Conservation (phyloP, 306 rosid genomes). For the Fragaria nilgerrensis region DNA sequence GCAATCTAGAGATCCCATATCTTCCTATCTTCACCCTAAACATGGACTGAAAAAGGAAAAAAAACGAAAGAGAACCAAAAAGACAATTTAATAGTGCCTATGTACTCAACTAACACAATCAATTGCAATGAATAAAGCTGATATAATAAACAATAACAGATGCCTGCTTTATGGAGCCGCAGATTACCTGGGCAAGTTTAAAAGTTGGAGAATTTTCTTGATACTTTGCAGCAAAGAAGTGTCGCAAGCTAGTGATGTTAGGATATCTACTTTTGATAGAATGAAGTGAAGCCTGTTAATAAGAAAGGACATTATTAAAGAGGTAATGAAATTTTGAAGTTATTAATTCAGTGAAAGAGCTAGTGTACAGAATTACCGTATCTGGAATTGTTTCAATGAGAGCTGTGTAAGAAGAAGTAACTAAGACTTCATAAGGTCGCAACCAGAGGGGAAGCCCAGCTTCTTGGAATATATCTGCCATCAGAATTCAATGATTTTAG, state of each 20-base stretch:
- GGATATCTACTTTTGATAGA: constrained; percentile 96
- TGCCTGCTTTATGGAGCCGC: constrained; percentile 14
- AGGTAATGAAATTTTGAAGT: constrained; percentile 4
- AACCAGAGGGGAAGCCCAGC: constrained; percentile 99
- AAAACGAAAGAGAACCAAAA: neutral
- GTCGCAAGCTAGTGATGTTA: constrained; percentile 71
- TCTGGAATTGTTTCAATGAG: constrained; percentile 97
- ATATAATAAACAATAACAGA: neutral
- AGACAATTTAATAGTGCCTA: neutral
- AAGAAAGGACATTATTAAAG: constrained; percentile 4
- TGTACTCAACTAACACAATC: neutral
- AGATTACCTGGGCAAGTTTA: constrained; percentile 97
- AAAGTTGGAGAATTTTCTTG: constrained; percentile 90
- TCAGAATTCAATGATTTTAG: constrained; percentile 40
- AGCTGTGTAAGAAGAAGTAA: constrained; percentile 95
- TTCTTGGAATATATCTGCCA: constrained; percentile 98
- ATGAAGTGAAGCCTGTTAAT: constrained; percentile 88
- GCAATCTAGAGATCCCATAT: neutral
- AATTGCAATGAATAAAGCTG: constrained; percentile 17
- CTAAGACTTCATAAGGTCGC: constrained; percentile 95
- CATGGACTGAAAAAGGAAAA: constrained; percentile 9
- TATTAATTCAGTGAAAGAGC: constrained; percentile 29
- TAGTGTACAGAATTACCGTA: constrained; percentile 57
- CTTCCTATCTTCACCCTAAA: neutral
- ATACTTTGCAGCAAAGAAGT: constrained; percentile 88